Percentiles rank a stretch among this genome's conserved stretches.
Evolutionary conservation across 345 rosid species (phyloP).

Genomic region (Acer campestre): DNA sequence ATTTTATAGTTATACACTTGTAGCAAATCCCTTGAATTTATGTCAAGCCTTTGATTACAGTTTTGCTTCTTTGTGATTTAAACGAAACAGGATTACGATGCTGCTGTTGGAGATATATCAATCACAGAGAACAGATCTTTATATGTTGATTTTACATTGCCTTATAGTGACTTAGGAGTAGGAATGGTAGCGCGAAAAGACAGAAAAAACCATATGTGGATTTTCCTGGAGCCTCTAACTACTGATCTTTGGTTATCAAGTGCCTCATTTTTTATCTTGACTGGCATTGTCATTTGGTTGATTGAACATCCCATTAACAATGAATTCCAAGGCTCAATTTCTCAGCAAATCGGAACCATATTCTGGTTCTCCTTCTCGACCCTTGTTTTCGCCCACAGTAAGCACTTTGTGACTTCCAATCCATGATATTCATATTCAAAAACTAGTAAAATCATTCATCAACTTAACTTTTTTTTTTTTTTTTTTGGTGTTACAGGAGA

Average conservation of each 20-base stretch:
- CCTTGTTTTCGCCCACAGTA: slow-evolving; percentile 36
- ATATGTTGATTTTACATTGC: slow-evolving; percentile 49
- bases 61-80: no score
- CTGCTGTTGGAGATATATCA: slow-evolving; percentile 48
- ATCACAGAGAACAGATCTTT: slow-evolving; percentile 41
- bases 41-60: no score
- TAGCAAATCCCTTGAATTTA: no score
- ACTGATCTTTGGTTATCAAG: slow-evolving; percentile 27
- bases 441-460: no score
- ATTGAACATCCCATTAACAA: slow-evolving; percentile 34
- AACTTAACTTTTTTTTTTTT: no score
- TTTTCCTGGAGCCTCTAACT: slow-evolving; percentile 31
- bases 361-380: slow-evolving; percentile 45
- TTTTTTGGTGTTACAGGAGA: neutral
- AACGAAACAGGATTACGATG: slow-evolving; percentile 41
- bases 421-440: neutral
- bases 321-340: slow-evolving; percentile 35
- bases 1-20: no score
- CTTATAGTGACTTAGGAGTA: slow-evolving; percentile 31
- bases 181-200: slow-evolving; percentile 23
- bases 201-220: slow-evolving; percentile 15
- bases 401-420: neutral
- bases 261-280: slow-evolving; percentile 15
- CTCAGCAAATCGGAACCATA: slow-evolving; percentile 31
- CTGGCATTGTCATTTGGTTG: slow-evolving; percentile 35